phyloP scores from a whole-genome alignment of 2,329 filamentous ascomycete species.

The Bimuria novae-zelandiae region DNA sequence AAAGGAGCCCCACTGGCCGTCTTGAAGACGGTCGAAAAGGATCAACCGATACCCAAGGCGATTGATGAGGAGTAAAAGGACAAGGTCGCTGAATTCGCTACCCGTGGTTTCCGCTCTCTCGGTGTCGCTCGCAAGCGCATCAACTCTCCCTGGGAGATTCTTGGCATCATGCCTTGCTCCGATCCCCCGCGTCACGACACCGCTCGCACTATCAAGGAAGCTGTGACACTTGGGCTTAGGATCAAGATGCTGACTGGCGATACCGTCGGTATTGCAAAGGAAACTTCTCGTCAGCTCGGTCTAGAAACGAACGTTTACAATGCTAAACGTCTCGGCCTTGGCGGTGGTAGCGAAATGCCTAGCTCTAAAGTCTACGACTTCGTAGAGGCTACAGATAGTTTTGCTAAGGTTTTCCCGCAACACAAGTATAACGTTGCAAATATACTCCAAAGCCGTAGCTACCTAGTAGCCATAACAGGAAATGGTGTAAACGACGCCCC shows the following conservation, averaged over 20 bases:
- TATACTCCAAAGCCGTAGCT: constrained; percentile 90
- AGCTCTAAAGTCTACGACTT: constrained; percentile 95
- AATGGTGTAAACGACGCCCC: constrained; percentile 95
- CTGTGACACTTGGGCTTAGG: constrained; percentile 82
- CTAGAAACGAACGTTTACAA: constrained; percentile 94
- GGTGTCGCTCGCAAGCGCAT: constrained; percentile 90
- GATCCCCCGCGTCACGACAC: constrained; percentile 91
- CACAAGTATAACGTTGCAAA: constrained; percentile 96
- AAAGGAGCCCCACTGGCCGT: constrained; percentile 91
- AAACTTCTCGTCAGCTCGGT: constrained; percentile 88
- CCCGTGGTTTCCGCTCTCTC: constrained; percentile 90
- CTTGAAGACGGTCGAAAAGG: constrained; percentile 83
- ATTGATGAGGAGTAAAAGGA: constrained; percentile 87
- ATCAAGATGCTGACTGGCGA: constrained; percentile 98
- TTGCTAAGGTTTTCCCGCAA: constrained; percentile 92
- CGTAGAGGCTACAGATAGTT: constrained; percentile 92
- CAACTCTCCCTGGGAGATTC: constrained; percentile 82
- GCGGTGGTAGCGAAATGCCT: constrained; percentile 88
- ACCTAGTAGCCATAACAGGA: constrained; percentile 94
- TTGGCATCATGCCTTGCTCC: constrained; percentile 93
- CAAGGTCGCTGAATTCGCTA: constrained; percentile 89
- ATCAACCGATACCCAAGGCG: constrained; percentile 76
- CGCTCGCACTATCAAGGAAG: constrained; percentile 86
- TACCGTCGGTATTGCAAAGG: constrained; percentile 88
- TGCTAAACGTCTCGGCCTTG: constrained; percentile 87